Base-by-base conservation (phyloP, 192 early-diverging fungal species). In the Helicostylum pulchrum region DNA sequence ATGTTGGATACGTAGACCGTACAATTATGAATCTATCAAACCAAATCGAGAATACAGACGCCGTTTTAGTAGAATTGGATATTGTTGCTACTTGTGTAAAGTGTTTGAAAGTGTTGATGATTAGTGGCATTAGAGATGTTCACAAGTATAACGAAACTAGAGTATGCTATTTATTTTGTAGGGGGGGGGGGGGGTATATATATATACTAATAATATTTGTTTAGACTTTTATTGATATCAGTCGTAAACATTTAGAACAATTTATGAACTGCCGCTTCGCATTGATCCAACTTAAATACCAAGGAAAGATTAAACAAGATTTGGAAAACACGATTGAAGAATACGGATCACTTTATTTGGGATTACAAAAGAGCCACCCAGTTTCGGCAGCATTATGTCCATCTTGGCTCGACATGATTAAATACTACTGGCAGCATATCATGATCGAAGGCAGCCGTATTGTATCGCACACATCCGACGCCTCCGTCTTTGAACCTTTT, bases 331-430 rank as follows among this genome's bases (percentile, higher is more conserved):
- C 63, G 14, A 70, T 70, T 51, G 68, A 70, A 30, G 68, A 84
- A 8, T 82, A 91, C 47, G 94, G 94, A 30, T 91, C 91, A 62
- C 65, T 96, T 30, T 93, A 90, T 67, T 61, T 91, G 53, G 86
- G 91, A 61, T 67, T 92, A 14, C 83, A 89, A 68, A 84, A 83
- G 59, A 63, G 79, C 0, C 83, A 88, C 42, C 80, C 88, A 1
- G 76, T 90, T 4, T 77, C 81, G 6, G 92, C 90, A 64, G 81
- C 88, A 21, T 69, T 84, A 2, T 75, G 78, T 8, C 86, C 87
- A 9, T 75, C 78, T 5, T 78, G 84, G 32, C 68, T 85, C 6
- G 81, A 80, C 34, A 83, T 93, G 34, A 71, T 94, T 56, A 64
- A 71, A 42, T 93, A 84, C 76, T 96, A 93, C 76, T 93, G 91